Conservation (phyloP, 441 rosid species). For the Pelargonium cotyledonis region DNA sequence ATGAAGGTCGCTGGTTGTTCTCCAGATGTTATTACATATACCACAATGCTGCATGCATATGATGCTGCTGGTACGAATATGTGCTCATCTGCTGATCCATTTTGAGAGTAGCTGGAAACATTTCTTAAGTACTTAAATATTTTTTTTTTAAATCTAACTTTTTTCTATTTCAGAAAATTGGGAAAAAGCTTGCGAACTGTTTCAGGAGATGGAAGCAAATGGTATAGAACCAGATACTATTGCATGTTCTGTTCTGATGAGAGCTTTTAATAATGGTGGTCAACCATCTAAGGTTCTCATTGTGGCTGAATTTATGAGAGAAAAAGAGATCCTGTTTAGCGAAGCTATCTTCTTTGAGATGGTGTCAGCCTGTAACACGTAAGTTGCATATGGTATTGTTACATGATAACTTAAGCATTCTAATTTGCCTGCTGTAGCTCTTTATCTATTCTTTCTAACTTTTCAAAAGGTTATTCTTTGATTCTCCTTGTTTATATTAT, state of each 20-base stretch:
- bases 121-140: conserved; percentile 20
- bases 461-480: not conserved
- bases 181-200: conserved; percentile 56
- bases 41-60: conserved; percentile 77
- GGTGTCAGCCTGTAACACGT: conserved; percentile 83
- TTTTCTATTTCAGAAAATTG: conserved; percentile 46
- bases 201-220: conserved; percentile 68
- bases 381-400: conserved; percentile 24
- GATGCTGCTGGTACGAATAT: conserved; percentile 51
- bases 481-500: not conserved
- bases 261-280: conserved; percentile 77
- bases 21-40: conserved; percentile 73
- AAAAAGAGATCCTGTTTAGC: conserved; percentile 49
- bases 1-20: conserved; percentile 64
- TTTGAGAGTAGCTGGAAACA: not conserved
- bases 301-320: conserved; percentile 60
- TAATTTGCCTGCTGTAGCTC: not conserved
- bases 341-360: conserved; percentile 72
- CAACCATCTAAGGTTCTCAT: conserved; percentile 62
- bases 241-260: conserved; percentile 79
- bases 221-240: conserved; percentile 57
- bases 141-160: not conserved
- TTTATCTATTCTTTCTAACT: not conserved
- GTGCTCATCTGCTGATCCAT: conserved; percentile 7
- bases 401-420: not conserved